Evolutionary conservation across 805 yeast species (phyloP).

Genomic region (Cyberlindnera veronae): DNA sequence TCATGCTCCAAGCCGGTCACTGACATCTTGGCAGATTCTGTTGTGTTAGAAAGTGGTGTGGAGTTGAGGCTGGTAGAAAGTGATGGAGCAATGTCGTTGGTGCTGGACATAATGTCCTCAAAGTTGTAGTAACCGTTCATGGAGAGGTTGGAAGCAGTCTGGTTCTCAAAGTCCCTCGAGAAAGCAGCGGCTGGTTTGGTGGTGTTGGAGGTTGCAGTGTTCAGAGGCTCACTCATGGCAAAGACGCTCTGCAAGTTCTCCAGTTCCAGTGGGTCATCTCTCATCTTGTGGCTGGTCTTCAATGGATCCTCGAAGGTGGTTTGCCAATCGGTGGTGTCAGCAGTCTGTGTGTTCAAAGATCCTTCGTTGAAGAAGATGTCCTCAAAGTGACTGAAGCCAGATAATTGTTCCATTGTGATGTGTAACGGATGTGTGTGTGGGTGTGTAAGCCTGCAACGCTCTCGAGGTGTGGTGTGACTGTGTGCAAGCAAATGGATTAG

Average conservation of each 20-base stretch:
- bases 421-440: background rate
- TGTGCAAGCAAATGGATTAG: too few relatives aligned
- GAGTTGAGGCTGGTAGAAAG: slow-evolving; percentile 12
- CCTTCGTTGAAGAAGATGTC: slow-evolving; percentile 1
- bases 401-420: slow-evolving; percentile 2
- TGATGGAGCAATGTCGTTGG: slow-evolving; percentile 5
- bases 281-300: background rate
- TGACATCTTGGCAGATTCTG: slow-evolving; percentile 3
- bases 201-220: background rate
- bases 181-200: too few relatives aligned
- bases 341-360: too few relatives aligned
- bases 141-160: too few relatives aligned
- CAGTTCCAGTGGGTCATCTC: slow-evolving; percentile 1
- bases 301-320: background rate
- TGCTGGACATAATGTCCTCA: slow-evolving; percentile 3
- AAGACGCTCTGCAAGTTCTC: slow-evolving; percentile 6
- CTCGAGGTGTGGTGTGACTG: background rate
- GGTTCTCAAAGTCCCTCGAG: background rate
- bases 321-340: background rate
- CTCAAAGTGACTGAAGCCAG: slow-evolving; percentile 1
- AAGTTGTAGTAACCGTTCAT: slow-evolving; percentile 5
- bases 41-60: slow-evolving; percentile 6
- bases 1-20: background rate
- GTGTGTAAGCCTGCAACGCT: background rate
- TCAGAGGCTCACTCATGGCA: background rate